Percentiles rank a stretch among this genome's conserved stretches.
Evolutionary conservation across 169 alveolate species (phyloP).

Genomic region (Cryptosporidium canis): DNA sequence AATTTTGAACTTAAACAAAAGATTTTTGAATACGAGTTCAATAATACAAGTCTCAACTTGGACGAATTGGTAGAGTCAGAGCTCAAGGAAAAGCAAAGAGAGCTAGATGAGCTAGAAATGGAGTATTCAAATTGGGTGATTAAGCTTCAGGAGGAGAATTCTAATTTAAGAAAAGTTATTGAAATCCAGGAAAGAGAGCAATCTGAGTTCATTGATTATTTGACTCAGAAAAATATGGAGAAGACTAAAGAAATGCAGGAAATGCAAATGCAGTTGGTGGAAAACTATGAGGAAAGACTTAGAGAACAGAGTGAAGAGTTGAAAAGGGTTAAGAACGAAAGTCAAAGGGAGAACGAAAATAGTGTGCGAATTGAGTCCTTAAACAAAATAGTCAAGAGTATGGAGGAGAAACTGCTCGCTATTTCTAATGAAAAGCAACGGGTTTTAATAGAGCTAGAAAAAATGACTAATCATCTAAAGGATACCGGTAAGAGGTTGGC

Average conservation of each 20-base stretch:
- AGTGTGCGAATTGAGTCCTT: background rate
- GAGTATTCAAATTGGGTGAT: constrained; percentile 62
- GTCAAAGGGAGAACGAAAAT: background rate
- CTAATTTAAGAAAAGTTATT: constrained; percentile 26
- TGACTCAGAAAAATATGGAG: background rate
- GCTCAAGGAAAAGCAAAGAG: constrained; percentile 27
- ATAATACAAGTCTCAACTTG: background rate
- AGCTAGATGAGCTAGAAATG: constrained; percentile 28
- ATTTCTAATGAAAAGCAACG: background rate
- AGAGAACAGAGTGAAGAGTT: constrained; percentile 32
- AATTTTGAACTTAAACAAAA: constrained; percentile 56
- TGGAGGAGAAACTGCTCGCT: background rate
- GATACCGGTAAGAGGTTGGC: background rate
- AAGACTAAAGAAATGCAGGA: background rate
- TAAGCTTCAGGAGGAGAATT: constrained; percentile 46
- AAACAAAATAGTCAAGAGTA: background rate
- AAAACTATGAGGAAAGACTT: constrained; percentile 15
- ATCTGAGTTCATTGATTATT: constrained; percentile 1
- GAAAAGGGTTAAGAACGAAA: background rate
- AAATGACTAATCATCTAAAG: background rate
- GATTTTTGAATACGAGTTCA: constrained; percentile 37
- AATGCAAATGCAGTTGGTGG: background rate
- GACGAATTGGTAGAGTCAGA: constrained; percentile 5
- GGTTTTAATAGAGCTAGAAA: constrained; percentile 8
- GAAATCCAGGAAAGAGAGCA: constrained; percentile 12